Conservation (phyloP, 1,139 yeast genomes). For the Diutina ranongensis region DNA sequence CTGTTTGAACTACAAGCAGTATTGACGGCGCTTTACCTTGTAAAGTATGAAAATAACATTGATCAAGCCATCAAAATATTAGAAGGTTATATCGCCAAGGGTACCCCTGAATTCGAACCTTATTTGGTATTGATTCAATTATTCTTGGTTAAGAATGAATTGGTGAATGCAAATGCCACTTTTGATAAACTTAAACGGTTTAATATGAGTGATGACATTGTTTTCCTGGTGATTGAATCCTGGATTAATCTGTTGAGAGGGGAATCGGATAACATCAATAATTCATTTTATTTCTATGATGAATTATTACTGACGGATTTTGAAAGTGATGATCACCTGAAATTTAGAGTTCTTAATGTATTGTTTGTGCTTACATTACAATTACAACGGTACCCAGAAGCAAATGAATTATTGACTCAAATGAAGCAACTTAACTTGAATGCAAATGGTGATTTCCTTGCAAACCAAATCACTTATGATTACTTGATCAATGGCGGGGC, state of each 20-base stretch:
- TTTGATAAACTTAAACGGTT: slow-evolving; percentile 18
- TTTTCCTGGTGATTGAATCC: slow-evolving; percentile 58
- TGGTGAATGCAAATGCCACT: slow-evolving; percentile 24
- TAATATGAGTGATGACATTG: slow-evolving; percentile 49
- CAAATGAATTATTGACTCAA: slow-evolving; percentile 36
- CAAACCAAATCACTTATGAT: slow-evolving; percentile 45
- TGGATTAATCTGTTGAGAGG: slow-evolving; percentile 49
- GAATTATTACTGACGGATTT: slow-evolving; percentile 46
- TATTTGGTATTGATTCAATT: slow-evolving; percentile 33
- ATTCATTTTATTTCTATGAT: slow-evolving; percentile 61
- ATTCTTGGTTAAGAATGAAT: slow-evolving; percentile 28
- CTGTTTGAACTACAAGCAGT: slow-evolving; percentile 29
- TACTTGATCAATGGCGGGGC: slow-evolving; percentile 37
- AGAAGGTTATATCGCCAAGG: slow-evolving; percentile 10
- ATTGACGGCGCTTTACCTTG: slow-evolving; percentile 31
- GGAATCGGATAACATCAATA: slow-evolving; percentile 45
- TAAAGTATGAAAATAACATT: slow-evolving; percentile 25
- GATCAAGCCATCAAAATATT: slow-evolving; percentile 30
- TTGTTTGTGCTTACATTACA: slow-evolving; percentile 33
- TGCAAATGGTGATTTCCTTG: slow-evolving; percentile 39
- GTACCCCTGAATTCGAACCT: slow-evolving; percentile 28
- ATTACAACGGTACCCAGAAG: slow-evolving; percentile 34
- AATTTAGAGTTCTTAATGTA: slow-evolving; percentile 23
- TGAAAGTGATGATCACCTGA: slow-evolving; percentile 26
- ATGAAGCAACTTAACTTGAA: slow-evolving; percentile 22